Base-by-base conservation (phyloP, 1,284 basidiomycete species). In the Cutaneotrichosporon curvatum region DNA sequence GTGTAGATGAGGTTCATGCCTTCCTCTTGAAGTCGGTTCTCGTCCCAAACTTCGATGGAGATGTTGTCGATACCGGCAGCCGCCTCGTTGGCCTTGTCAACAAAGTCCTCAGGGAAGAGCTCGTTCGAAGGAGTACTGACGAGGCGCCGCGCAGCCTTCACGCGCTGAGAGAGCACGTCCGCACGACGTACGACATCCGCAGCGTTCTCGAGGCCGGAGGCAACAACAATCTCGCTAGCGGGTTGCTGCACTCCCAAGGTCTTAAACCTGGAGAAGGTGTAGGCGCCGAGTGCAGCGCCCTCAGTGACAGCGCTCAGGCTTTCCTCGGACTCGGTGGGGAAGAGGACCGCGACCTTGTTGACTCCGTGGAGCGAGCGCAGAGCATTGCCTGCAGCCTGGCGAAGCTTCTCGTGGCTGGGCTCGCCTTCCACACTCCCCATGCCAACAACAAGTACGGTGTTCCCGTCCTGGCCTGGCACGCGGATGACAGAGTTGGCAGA, bases 41-140 rank as follows among this genome's bases (percentile, higher is more conserved):
- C 43, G 28, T 50, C 48, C 47, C 47, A 48, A 21, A 48, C 40
- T 36, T 43, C 41, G 32, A 48, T 40, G 7, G 21, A 31, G 23
- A 43, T 37, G 8, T 28, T 28, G 30, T 32, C 41, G 14, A 15
- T 19, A 31, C 23, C 42, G 11, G 34, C 34, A 18, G 19, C 30
- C 8, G 40, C 40, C 18, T 41, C 40, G 28, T 41, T 28, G 31
- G 35, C 48, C 5, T 19, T n/a, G 18, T 50, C 39, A 9, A 40
- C 43, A 37, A 37, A 45, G 25, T 28, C 32, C 21, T 40, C 25
- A 4, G 48, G 48, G 39, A 20, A 44, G 21, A 49, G 48, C 28
- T 40, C 48, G 35, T 41, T 40, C 25, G 38, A 14, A 6, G 48
- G 48, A 10, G 33, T 49, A 38, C 28, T 45, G 25, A 36, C 28